These are phyloP conservation scores for Passalora sequoiae DNA, from an alignment of 2,329 filamentous ascomycete species.

Conservation along the genomic window DNA sequence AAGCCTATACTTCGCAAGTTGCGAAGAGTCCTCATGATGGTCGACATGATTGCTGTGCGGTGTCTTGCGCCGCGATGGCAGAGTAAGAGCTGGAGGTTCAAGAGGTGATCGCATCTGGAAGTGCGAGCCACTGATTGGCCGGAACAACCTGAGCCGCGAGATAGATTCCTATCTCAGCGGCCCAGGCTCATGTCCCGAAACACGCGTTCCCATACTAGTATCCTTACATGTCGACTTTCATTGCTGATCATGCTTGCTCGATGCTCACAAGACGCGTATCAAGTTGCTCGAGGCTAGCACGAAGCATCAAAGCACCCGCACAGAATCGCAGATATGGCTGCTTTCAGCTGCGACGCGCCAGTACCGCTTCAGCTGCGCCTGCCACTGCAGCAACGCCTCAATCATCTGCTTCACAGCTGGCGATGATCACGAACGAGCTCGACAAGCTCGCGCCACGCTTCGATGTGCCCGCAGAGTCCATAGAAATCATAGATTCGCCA, in stretches of 20 bases:
- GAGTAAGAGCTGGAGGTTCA: no score
- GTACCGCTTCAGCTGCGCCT: constrained; percentile 19
- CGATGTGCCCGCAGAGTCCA: constrained; percentile 72
- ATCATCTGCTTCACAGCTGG: constrained; percentile 49
- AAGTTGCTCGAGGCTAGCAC: constrained; percentile 24
- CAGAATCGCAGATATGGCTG: constrained; percentile 12
- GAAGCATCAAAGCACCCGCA: constrained; percentile 2
- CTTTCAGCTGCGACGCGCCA: constrained; percentile 24
- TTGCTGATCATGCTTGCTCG: constrained; percentile 19
- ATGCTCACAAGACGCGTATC: constrained; percentile 29
- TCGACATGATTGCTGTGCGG: constrained; percentile 68
- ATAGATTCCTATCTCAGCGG: no score
- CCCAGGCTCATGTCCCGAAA: not conserved
- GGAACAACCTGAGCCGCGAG: no score
- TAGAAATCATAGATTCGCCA: constrained; percentile 73
- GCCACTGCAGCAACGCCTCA: constrained; percentile 16
- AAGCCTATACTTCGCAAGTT: constrained; percentile 84
- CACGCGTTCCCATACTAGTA: no score
- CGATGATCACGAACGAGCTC: constrained; percentile 64
- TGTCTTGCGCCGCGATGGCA: constrained; percentile 13
- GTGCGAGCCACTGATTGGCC: no score
- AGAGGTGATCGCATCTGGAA: no score
- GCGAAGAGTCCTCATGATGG: constrained; percentile 74
- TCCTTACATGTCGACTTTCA: no score
- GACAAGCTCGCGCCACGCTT: constrained; percentile 90